Evolutionary conservation across 2,329 filamentous ascomycete genomes (phyloP).

Genomic region (Aspergillus puulaauensis): DNA sequence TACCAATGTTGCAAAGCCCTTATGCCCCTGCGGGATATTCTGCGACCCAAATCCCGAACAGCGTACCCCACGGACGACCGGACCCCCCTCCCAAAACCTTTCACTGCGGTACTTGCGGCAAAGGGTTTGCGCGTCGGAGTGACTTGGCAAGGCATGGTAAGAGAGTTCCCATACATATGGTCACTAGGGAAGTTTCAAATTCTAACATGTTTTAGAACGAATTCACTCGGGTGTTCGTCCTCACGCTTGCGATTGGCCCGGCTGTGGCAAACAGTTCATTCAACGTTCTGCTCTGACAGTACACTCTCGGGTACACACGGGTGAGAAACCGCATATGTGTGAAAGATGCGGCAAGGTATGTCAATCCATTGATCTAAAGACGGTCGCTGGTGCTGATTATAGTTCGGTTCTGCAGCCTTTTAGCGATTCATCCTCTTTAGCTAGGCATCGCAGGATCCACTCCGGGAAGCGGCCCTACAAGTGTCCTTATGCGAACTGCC

Average conservation of each 20-base stretch:
- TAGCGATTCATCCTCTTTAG: conserved; percentile 91
- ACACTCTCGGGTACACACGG: conserved; percentile 91
- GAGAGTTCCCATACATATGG: conserved; percentile 36
- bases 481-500: conserved; percentile 94
- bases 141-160: conserved; percentile 92
- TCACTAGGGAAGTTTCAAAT: neutral
- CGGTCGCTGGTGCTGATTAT: neutral
- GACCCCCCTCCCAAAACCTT: conserved; percentile 69
- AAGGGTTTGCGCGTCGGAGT: conserved; percentile 89
- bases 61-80: conserved; percentile 44
- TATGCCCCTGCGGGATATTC: conserved; percentile 52
- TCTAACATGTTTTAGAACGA: conserved; percentile 62
- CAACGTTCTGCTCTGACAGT: conserved; percentile 94
- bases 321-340: conserved; percentile 98
- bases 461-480: conserved; percentile 96
- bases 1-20: conserved; percentile 56
- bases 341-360: conserved; percentile 92
- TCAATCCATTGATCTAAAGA: neutral
- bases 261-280: conserved; percentile 95
- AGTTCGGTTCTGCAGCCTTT: conserved; percentile 65
- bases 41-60: conserved; percentile 48
- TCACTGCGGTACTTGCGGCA: conserved; percentile 83
- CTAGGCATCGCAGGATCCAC: conserved; percentile 90
- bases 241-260: conserved; percentile 85
- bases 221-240: conserved; percentile 91